Evolutionary conservation across 202 grass and related monocot species (phyloP), one percentile per base, ranked within the genome.

Genomic region (Bolboschoenoplectus hybrid): DNA sequence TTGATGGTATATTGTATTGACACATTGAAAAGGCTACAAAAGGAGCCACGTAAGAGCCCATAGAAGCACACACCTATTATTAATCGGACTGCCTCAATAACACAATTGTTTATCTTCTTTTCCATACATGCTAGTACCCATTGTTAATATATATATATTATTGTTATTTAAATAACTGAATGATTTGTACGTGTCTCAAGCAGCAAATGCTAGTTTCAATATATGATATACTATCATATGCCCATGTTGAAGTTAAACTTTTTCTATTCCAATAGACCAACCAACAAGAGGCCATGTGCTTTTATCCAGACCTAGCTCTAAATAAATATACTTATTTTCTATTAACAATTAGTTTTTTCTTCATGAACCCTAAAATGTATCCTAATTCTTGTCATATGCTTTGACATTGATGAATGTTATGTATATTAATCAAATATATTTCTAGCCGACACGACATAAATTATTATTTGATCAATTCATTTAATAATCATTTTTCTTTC

Each of bases 231-330:
- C 6, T 10, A 53, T 83, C 19, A 52, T 83, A 19, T 69, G 63
- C 64, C 63, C 81, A 84, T 82, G 61, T 84, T 84, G 26, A 69
- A 53, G 57, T 67, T 26, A 26, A 26, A 26, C 26, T 26, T 26
- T 26, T 26, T 26, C 14, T 58, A 58, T 70, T 84, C 10, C 64
- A 84, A 70, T 66, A 41, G n/a, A 52, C 81, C 81, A 68, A 84
- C 47, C 45, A 84, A 56, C 34, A 84, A 84, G 60, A 55, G 63
- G 62, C 81, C 81, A 84, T 84, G 81, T 84, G 81, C 64, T 68
- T 84, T 70, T 84, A 71, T 70, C 47, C 46, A 41, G 41, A 56
- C 26, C 47, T 69, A 68, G 41, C 41, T 70, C 14, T 41, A 9
- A 51, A 69, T 84, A 69, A 65, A 84, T 70, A 53, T 68, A 70